Evolutionary conservation across 768 basidiomycete genomes (phyloP).

Genomic region (Termitomyces sp.): DNA sequence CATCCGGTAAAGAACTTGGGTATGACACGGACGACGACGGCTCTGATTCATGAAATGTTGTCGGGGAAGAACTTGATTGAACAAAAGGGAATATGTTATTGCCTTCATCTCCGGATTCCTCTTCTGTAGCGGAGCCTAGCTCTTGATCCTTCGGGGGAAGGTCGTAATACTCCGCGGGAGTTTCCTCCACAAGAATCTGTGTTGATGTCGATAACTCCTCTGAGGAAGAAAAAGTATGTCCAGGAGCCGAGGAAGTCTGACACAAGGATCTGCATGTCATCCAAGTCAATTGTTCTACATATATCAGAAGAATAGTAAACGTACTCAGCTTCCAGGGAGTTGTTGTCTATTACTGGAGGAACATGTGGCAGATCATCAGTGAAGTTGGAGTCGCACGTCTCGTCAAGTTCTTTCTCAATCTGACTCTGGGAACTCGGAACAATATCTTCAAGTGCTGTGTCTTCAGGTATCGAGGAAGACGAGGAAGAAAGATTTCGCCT

Average conservation of each 20-base stretch:
- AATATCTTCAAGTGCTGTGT: conserved; percentile 15
- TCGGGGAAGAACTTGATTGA: background rate
- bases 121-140: conserved; percentile 29
- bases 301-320: background rate
- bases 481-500: background rate
- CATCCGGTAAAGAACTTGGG: conserved; percentile 27
- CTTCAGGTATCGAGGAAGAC: conserved; percentile 4
- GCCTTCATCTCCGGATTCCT: conserved; percentile 28
- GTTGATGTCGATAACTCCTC: background rate
- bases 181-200: conserved; percentile 10
- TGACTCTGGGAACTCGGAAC: conserved; percentile 44
- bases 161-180: conserved; percentile 6
- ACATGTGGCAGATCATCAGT: background rate
- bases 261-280: background rate
- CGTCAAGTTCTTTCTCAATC: conserved; percentile 28
- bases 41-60: background rate
- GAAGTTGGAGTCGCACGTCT: conserved; percentile 7
- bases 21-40: background rate
- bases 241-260: background rate
- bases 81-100: background rate
- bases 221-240: background rate
- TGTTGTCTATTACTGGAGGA: background rate
- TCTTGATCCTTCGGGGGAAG: conserved; percentile 4
- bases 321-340: background rate
- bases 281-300: background rate